phyloP scores from a whole-genome alignment of 2,329 filamentous ascomycete species.

The Sclerotinia borealis region DNA sequence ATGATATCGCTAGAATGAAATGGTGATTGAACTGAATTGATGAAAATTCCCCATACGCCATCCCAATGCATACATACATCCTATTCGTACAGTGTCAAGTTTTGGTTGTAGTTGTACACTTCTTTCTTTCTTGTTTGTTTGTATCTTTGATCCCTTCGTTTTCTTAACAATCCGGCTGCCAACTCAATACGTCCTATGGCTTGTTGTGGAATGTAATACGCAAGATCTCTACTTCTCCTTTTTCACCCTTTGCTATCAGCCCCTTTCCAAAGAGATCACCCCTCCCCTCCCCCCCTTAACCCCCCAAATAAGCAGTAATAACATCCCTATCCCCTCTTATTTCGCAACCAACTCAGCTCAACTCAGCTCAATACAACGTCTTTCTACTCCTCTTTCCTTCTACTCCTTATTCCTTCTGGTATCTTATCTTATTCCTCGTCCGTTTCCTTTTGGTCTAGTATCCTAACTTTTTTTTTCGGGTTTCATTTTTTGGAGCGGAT shows the following conservation, averaged over 20 bases:
- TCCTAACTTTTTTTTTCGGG: neutral
- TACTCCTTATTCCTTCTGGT: neutral
- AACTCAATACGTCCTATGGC: too few species aligned
- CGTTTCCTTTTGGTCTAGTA: neutral
- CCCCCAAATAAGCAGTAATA: too few species aligned
- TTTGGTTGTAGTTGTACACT: neutral
- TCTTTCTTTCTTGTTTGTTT: too few species aligned
- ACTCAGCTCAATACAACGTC: too few species aligned
- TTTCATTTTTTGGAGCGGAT: neutral
- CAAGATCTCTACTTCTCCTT: too few species aligned
- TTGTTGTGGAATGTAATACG: too few species aligned
- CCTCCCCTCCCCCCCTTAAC: too few species aligned
- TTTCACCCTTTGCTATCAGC: too few species aligned
- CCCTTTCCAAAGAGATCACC: too few species aligned
- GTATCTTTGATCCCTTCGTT: neutral
- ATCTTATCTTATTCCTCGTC: neutral
- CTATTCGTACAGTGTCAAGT: neutral
- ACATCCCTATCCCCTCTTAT: too few species aligned
- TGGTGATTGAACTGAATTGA: conserved; percentile 1
- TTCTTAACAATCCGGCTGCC: too few species aligned
- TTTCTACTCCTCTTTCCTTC: neutral
- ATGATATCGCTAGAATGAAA: neutral
- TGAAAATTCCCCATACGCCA: neutral
- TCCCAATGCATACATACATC: conserved; percentile 2
- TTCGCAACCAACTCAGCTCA: too few species aligned